Evolutionary conservation across 1,284 basidiomycete species (phyloP), one percentile per base, ranked within the genome.

Genomic region (Ustilago xerochloae): DNA sequence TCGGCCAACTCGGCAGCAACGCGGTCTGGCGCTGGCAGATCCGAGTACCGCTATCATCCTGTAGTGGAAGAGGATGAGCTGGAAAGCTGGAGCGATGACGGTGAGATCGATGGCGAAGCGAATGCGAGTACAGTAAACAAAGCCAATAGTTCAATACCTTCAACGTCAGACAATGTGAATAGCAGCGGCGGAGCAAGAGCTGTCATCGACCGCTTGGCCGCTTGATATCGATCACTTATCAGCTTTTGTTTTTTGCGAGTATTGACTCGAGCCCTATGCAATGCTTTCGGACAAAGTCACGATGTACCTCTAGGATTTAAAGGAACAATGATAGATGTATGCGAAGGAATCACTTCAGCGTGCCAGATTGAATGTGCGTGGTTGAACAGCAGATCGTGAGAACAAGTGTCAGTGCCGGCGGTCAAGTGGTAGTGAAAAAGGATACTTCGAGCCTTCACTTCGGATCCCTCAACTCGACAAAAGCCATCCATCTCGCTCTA

Each of bases 1-100:
- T 79, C 79, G 12, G 90, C 90, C 80, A 90, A 89, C 10, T 87
- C 88, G 7, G 75, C 78, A 24, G 65, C 62, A 58, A 85, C 82
- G 8, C 41, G 55, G 4, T 48, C 57, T 3, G 49, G 54, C 6
- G 70, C 51, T 15, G 67, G 55, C 10, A 29, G 75, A 9, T 61
- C 67, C 45, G 70, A 69, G 43, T 70, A 75, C 35, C 50, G 68
- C 48, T 77, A 77, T 41, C 74, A 77, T 49, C 74, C 74, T 16
- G 74, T 77, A 9, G 58, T 66, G 6, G 65, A 63, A 5, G 73
- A 79, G 33, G 77, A 80, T 22, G 75, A 79, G 58, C 30, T 78
- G 26, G 65, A 70, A 39, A 62, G 38, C 32, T 77, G 79, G 77
- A 73, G 71, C 55, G 79, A 81, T 36, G 72, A 76, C n/a, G 74